These are phyloP conservation scores for Carex pumila DNA, from an alignment of 176 grass and related monocot species.

Conservation along the genomic window DNA sequence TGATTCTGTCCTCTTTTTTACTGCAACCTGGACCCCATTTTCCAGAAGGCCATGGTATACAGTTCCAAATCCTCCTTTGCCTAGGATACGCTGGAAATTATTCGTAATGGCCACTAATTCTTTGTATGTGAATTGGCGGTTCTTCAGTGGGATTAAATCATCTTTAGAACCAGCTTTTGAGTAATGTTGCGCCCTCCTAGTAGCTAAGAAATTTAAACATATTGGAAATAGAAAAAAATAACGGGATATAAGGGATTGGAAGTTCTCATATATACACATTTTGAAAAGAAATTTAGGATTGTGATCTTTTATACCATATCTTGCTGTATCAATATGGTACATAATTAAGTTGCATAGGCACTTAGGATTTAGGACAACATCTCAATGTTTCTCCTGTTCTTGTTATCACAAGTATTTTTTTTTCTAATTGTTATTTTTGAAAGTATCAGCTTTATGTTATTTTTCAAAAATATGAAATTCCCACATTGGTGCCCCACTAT, in stretches of 20 bases:
- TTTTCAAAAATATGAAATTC: too few relatives aligned
- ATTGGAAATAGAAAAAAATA: not conserved
- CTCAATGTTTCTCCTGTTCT: too few relatives aligned
- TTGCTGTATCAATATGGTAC: not conserved
- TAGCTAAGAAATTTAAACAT: not conserved
- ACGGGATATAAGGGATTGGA: not conserved
- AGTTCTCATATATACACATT: not conserved
- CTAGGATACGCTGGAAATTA: slow-evolving; percentile 53
- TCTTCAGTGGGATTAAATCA: slow-evolving; percentile 16
- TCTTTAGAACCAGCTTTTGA: not conserved
- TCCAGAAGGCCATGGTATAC: slow-evolving; percentile 53
- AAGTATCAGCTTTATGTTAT: too few relatives aligned
- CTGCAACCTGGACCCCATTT: slow-evolving; percentile 53
- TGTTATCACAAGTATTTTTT: too few relatives aligned
- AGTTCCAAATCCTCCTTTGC: slow-evolving; percentile 63
- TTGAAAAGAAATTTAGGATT: not conserved
- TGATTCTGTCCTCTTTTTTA: slow-evolving; percentile 39
- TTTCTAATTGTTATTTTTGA: too few relatives aligned
- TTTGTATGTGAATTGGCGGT: slow-evolving; percentile 48
- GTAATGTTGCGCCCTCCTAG: not conserved
- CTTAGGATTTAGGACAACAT: not conserved
- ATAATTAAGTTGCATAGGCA: not conserved
- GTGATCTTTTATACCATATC: too few relatives aligned
- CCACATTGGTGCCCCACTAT: too few relatives aligned
- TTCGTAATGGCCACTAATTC: slow-evolving; percentile 53